Evolutionary conservation across 1,284 basidiomycete species (phyloP).

Genomic region (Pseudomicrostroma phylloplanum): DNA sequence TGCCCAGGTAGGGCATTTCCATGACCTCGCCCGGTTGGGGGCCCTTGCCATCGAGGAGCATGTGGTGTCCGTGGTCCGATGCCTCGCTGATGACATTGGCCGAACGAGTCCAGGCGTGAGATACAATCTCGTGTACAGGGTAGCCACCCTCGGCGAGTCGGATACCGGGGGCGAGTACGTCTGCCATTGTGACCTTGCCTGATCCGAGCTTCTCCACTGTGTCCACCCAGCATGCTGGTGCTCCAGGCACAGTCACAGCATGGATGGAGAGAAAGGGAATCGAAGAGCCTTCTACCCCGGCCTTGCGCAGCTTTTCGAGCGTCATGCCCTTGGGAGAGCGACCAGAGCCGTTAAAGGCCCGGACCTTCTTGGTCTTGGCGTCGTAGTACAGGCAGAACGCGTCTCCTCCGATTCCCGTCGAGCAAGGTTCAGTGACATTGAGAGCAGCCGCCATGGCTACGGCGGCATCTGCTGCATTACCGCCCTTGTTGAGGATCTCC

Average conservation of each 20-base stretch:
- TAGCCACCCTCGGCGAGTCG: conserved; percentile 46
- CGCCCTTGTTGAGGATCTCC: conserved; percentile 78
- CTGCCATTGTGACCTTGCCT: conserved; percentile 67
- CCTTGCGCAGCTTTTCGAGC: conserved; percentile 65
- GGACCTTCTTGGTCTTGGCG: conserved; percentile 69
- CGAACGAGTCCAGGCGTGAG: conserved; percentile 62
- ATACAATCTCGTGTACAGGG: conserved; percentile 35
- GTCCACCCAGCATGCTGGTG: conserved; percentile 87
- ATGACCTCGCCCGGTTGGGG: conserved; percentile 56
- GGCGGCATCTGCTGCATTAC: conserved; percentile 65
- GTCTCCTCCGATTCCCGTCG: conserved; percentile 61
- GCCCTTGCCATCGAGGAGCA: conserved; percentile 68
- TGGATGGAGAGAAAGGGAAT: conserved; percentile 58
- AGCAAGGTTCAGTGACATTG: conserved; percentile 58
- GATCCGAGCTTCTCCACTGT: conserved; percentile 76
- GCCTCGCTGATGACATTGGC: conserved; percentile 72
- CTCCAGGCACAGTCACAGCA: conserved; percentile 86
- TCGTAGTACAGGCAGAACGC: conserved; percentile 89
- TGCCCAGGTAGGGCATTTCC: conserved; percentile 64
- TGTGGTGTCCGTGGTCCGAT: conserved; percentile 72
- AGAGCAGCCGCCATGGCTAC: conserved; percentile 78
- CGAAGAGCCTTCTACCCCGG: conserved; percentile 63
- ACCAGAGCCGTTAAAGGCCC: conserved; percentile 79
- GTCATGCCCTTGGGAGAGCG: conserved; percentile 65
- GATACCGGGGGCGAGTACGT: conserved; percentile 70